Base-by-base conservation (phyloP, 176 grass and related monocot genomes). In the Triticum aestivum region DNA sequence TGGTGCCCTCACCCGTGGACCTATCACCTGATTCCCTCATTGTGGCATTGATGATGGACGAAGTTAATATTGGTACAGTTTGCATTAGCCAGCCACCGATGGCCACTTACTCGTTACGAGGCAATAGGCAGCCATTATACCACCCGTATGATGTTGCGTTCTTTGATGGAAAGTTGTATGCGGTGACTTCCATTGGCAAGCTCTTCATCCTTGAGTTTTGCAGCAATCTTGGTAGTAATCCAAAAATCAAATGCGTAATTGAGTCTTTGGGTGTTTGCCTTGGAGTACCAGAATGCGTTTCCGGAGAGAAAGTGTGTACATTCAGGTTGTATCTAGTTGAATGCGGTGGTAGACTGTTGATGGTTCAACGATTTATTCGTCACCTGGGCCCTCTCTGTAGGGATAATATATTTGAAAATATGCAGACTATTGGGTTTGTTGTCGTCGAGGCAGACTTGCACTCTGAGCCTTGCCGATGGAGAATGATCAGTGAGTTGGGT, bases 91-190 rank as follows among this genome's bases (percentile, higher is more conserved):
- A 58, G n/a, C 67, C 66, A 42, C 51, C 67, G 38, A 41, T 72
- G 0, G 67, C n/a, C 33, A 11, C 21, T 9, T 21, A 35, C 65
- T 8, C 15, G 34, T 69, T 35, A 27, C 17, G 7, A 20, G 65
- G 4, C 18, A 17, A 69, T 7, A 69, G 3, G 32, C 14, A 69
- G 8, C 65, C 30, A 69, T 1, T 69, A 35, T 24, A 7, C 11
- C 8, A 3, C 12, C 21, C 72, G 8, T 0, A 3, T 1, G 52
- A 30, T 27, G 39, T 44, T 42, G 24, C 52, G 10, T 73, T 74
- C 82, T 74, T 84, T 61, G 56, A 42, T 34, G 38, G 69, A 20
- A 84, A 84, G 11, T 11, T 84, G 11, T 64, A 75, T 3, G 82
- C 18, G 4, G 32, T 65, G 32, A 6, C 13, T 14, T 6, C 1